A percentile compares a stretch with the other conserved stretches of the same genome.
phyloP scores from a whole-genome alignment of 139 green algal genomes.

The Pleodorina starrii region DNA sequence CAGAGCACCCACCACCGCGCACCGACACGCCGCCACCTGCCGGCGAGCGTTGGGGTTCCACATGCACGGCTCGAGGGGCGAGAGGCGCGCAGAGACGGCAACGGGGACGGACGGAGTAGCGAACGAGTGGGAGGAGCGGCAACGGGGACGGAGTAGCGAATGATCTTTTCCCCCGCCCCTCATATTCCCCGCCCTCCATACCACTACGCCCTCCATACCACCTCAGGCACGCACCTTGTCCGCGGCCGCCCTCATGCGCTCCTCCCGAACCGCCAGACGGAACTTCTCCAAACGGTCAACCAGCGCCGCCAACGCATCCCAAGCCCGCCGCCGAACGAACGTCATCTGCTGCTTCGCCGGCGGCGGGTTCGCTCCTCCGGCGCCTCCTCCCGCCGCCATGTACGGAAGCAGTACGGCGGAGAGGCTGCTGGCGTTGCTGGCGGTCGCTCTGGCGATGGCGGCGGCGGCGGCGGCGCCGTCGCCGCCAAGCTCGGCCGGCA shows the following conservation, averaged over 20 bases:
- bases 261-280: slow-evolving; percentile 14
- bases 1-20: not conserved
- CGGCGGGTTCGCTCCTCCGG: not conserved
- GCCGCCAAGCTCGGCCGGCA: not conserved
- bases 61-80: too few relatives aligned
- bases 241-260: not conserved
- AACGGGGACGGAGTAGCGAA: not conserved
- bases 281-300: not conserved
- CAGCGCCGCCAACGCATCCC: not conserved
- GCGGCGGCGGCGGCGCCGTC: not conserved
- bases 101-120: too few relatives aligned
- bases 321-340: not conserved
- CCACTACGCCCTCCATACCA: too few relatives aligned
- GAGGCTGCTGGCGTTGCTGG: not conserved
- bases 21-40: not conserved
- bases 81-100: too few relatives aligned
- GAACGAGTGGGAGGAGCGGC: not conserved
- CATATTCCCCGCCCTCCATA: not conserved
- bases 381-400: not conserved
- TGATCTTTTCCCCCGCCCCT: not conserved
- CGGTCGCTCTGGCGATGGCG: not conserved
- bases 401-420: not conserved
- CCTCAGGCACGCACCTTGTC: too few relatives aligned
- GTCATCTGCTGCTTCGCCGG: too few relatives aligned
- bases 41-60: too few relatives aligned